Conservation (phyloP, 2,329 filamentous ascomycete species). For the Ceratocystis eucalypticola region DNA sequence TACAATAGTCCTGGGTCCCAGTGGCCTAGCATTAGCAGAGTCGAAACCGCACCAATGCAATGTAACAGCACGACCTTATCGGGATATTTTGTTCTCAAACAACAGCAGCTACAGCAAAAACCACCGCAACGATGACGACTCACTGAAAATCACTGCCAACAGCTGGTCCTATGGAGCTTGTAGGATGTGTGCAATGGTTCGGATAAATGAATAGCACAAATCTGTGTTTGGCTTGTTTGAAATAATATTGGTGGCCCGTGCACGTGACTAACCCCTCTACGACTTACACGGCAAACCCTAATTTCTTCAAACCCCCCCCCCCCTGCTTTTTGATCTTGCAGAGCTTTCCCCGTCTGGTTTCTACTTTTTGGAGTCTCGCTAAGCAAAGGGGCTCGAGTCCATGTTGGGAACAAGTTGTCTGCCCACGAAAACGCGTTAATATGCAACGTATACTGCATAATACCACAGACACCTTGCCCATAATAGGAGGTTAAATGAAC, state of each 20-base stretch:
- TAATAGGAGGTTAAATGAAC: not conserved
- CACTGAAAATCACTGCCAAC: too few relatives aligned
- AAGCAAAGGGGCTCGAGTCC: not conserved
- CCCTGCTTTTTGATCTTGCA: not conserved
- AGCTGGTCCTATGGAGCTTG: too few relatives aligned
- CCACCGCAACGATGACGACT: too few relatives aligned
- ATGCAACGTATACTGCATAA: not conserved
- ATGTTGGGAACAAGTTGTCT: not conserved
- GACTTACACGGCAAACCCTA: conserved; percentile 2
- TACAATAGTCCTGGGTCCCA: not conserved
- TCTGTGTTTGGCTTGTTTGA: not conserved
- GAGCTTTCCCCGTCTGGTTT: too few relatives aligned
- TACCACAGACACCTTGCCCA: not conserved
- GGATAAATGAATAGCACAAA: not conserved
- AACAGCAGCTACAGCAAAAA: not conserved
- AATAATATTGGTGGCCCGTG: not conserved
- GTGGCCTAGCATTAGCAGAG: not conserved
- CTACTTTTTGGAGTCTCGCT: not conserved
- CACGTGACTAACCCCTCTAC: not conserved
- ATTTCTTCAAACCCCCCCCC: not conserved
- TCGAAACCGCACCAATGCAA: conserved; percentile 5
- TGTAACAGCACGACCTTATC: not conserved
- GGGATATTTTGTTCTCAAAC: not conserved
- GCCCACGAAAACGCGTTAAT: not conserved
- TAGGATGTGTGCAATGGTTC: not conserved